Evolutionary conservation across 257 asterid genomes (phyloP).

Genomic region (Paraleonurus japonicus): DNA sequence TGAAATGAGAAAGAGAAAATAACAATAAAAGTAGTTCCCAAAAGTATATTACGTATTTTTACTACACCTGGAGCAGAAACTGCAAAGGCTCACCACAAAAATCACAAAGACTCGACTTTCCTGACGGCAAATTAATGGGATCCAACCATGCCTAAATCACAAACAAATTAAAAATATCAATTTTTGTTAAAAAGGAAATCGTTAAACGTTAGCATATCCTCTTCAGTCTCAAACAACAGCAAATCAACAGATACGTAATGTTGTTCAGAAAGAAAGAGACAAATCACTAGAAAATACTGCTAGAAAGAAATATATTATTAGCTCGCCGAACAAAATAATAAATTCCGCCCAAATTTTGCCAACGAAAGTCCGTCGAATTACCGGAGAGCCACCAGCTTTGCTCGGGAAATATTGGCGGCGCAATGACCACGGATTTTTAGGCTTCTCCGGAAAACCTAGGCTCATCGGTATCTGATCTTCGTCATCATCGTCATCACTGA

Average conservation of each 20-base stretch:
- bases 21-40: not conserved
- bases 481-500: slow-evolving; percentile 52
- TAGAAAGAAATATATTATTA: not conserved
- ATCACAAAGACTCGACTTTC: slow-evolving; percentile 63
- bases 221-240: not conserved
- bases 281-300: not conserved
- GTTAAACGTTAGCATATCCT: not conserved
- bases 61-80: slow-evolving; percentile 86
- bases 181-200: not conserved
- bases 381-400: slow-evolving; percentile 97
- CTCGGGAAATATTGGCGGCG: slow-evolving; percentile 82
- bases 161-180: slow-evolving; percentile 17
- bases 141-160: slow-evolving; percentile 85
- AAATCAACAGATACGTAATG: not conserved
- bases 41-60: not conserved
- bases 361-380: slow-evolving; percentile 22
- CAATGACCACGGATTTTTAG: slow-evolving; percentile 60
- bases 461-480: slow-evolving; percentile 54
- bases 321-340: not conserved
- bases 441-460: slow-evolving; percentile 73
- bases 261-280: not conserved
- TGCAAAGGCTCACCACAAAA: slow-evolving; percentile 85
- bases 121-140: slow-evolving; percentile 71
- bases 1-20: not conserved
- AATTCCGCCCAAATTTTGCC: not conserved